phyloP scores from a whole-genome alignment of 257 asterid genomes.

The Solanum rostratum region DNA sequence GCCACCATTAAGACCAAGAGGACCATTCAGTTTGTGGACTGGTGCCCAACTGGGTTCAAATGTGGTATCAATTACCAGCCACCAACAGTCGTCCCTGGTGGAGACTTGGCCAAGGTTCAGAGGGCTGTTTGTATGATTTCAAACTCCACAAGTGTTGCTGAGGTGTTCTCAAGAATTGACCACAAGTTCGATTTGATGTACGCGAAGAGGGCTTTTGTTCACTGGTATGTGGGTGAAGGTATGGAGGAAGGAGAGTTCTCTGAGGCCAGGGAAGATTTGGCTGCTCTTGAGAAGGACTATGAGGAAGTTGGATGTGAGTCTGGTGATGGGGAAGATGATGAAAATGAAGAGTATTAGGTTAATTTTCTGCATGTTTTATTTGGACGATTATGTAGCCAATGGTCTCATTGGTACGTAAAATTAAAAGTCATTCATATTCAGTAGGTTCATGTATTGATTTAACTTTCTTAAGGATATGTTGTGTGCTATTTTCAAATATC shows the following conservation, averaged over 20 bases:
- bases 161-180: slow-evolving; percentile 90
- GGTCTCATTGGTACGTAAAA: slow-evolving; percentile 3
- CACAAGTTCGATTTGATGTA: slow-evolving; percentile 91
- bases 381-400: slow-evolving; percentile 1
- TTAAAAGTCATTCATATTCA: neutral
- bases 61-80: slow-evolving; percentile 98
- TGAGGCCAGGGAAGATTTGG: slow-evolving; percentile 95
- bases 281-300: slow-evolving; percentile 94
- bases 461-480: neutral
- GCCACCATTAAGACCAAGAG: slow-evolving; percentile 97
- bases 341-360: slow-evolving; percentile 40
- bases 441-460: neutral
- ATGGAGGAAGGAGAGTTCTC: slow-evolving; percentile 99
- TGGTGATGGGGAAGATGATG: slow-evolving; percentile 89
- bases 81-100: slow-evolving; percentile 93
- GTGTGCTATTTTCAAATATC: neutral
- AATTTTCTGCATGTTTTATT: neutral
- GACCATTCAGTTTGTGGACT: slow-evolving; percentile 89
- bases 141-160: slow-evolving; percentile 94
- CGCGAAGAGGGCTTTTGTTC: slow-evolving; percentile 87
- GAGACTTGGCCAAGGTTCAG: slow-evolving; percentile 89
- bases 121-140: slow-evolving; percentile 98
- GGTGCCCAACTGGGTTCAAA: slow-evolving; percentile 99
- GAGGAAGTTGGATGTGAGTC: slow-evolving; percentile 94
- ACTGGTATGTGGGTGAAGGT: slow-evolving; percentile 97